phyloP scores from a whole-genome alignment of 768 basidiomycete species.

The Galerina marginata region DNA sequence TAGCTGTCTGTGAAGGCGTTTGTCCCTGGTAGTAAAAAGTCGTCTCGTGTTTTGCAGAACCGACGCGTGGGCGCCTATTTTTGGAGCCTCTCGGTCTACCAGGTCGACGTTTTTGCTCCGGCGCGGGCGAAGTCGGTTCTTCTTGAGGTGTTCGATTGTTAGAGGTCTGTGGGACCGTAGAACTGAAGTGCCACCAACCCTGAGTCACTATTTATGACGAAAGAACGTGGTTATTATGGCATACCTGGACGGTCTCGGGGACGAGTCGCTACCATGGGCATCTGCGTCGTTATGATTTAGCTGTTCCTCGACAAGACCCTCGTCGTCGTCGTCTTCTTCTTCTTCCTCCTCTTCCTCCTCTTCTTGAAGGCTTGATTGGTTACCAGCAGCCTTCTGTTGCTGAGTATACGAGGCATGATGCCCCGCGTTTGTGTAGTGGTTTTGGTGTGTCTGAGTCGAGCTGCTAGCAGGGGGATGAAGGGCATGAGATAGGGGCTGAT shows the following conservation, averaged over 20 bases:
- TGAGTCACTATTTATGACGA: slow-evolving; percentile 5
- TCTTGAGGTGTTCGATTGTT: slow-evolving; percentile 28
- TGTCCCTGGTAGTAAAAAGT: slow-evolving; percentile 51
- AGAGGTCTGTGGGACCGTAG: slow-evolving; percentile 25
- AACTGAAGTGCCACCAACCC: slow-evolving; percentile 18
- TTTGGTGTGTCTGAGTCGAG: slow-evolving; percentile 16
- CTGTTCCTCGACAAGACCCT: slow-evolving; percentile 74
- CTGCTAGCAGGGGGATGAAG: slow-evolving; percentile 60
- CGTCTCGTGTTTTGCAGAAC: slow-evolving; percentile 40
- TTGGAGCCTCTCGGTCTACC: slow-evolving; percentile 84
- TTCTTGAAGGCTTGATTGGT: slow-evolving; percentile 23
- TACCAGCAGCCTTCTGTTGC: slow-evolving; percentile 26
- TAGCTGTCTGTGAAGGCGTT: slow-evolving; percentile 35
- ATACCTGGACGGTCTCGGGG: slow-evolving; percentile 40
- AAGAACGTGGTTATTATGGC: neutral
- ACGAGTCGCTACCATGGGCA: slow-evolving; percentile 42
- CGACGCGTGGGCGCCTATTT: slow-evolving; percentile 58
- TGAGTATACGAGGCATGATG: slow-evolving; percentile 28
- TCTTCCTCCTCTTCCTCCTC: slow-evolving; percentile 62
- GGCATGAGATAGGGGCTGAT: slow-evolving; percentile 82
- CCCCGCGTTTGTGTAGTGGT: slow-evolving; percentile 27
- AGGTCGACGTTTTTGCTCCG: slow-evolving; percentile 69
- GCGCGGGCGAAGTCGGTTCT: slow-evolving; percentile 35
- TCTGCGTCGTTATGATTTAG: slow-evolving; percentile 54
- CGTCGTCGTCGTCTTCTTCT: slow-evolving; percentile 77